Percentiles rank a stretch among this genome's conserved stretches.
phyloP scores from a whole-genome alignment of 768 basidiomycete species.

The Asterophora parasitica region DNA sequence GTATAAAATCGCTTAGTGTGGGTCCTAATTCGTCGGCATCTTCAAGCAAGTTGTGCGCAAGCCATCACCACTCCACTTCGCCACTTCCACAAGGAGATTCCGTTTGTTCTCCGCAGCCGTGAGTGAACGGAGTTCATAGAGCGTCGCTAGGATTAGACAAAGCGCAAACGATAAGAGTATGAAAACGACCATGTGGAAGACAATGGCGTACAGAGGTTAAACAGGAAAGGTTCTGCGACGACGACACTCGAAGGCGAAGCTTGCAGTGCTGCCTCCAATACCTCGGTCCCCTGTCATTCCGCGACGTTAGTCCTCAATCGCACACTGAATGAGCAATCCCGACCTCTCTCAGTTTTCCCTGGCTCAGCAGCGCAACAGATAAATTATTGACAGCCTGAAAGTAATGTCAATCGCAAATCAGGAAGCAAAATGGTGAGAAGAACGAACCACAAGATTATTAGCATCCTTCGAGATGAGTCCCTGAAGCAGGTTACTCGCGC shows the following conservation, averaged over 20 bases:
- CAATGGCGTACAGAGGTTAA: conserved; percentile 65
- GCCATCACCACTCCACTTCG: conserved; percentile 86
- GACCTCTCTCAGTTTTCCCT: conserved; percentile 72
- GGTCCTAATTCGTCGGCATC: conserved; percentile 60
- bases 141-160: conserved; percentile 48
- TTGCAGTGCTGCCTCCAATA: conserved; percentile 57
- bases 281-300: conserved; percentile 54
- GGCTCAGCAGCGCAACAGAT: conserved; percentile 63
- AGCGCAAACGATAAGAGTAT: no score
- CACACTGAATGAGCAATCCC: conserved; percentile 5
- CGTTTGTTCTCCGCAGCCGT: conserved; percentile 74
- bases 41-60: conserved; percentile 73
- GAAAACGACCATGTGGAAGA: no score
- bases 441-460: conserved; percentile 54
- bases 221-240: conserved; percentile 77
- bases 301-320: not conserved
- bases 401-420: not conserved
- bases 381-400: conserved; percentile 60
- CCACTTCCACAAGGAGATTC: conserved; percentile 66
- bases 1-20: no score
- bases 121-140: conserved; percentile 77
- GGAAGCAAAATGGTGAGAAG: not conserved
- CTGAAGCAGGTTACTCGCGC: conserved; percentile 42
- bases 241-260: conserved; percentile 68
- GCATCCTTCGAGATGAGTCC: conserved; percentile 46